Percentiles rank a stretch among this genome's conserved stretches.
Conservation (phyloP, 352 stramenopile species). For the Saprolegnia diclina region DNA sequence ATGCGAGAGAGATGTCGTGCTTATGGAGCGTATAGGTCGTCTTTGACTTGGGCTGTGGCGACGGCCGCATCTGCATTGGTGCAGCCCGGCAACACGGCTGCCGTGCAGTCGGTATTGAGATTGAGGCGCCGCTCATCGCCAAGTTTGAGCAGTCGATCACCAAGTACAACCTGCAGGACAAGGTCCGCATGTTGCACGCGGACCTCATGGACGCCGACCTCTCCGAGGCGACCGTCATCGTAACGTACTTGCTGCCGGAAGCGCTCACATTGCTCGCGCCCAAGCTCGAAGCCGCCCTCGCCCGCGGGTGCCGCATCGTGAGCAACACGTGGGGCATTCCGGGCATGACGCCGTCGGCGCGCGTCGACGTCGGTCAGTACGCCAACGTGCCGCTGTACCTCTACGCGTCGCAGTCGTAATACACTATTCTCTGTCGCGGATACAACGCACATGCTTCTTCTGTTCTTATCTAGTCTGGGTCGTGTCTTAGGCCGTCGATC, state of each 20-base stretch:
- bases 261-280: conserved; percentile 39
- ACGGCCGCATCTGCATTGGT: conserved; percentile 54
- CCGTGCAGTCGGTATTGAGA: conserved; percentile 48
- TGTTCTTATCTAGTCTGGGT: neutral
- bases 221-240: conserved; percentile 47
- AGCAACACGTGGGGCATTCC: conserved; percentile 60
- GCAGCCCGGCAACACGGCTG: conserved; percentile 40
- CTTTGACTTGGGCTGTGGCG: conserved; percentile 52
- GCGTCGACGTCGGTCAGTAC: conserved; percentile 38
- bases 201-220: conserved; percentile 49
- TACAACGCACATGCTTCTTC: neutral
- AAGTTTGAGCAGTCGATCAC: conserved; percentile 39
- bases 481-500: neutral
- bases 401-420: conserved; percentile 30
- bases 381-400: conserved; percentile 48
- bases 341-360: conserved; percentile 33
- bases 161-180: conserved; percentile 35
- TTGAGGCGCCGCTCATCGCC: conserved; percentile 47
- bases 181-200: conserved; percentile 43
- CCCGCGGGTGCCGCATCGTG: conserved; percentile 43
- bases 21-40: conserved; percentile 33
- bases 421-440: neutral
- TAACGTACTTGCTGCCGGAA: conserved; percentile 53
- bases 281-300: conserved; percentile 39
- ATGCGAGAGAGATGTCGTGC: neutral